Base-by-base conservation (phyloP, 1,284 basidiomycete genomes). In the Stereum hirsutum region DNA sequence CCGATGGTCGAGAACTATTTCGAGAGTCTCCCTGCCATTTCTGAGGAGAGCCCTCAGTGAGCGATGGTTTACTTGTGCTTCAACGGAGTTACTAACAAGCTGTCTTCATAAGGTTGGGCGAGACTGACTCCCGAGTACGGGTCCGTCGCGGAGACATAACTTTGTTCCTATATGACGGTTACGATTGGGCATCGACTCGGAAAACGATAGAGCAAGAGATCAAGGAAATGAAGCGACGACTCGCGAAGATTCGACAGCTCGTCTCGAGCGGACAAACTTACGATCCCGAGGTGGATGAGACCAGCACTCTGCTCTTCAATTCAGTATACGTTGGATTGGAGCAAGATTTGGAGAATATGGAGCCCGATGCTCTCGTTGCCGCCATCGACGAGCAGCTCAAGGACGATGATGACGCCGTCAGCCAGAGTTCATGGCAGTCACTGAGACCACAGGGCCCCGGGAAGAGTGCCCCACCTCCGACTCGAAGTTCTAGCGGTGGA, bases 161-260 rank as follows among this genome's bases (percentile, higher is more conserved):
- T 0, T 55, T 96, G 26, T 71, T 81, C 46, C 69, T 98, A 5
- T 86, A 94, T 56, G 89, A 93, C 46, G 93, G 95, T 1, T 99
- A 93, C 55, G 96, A 99, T 57, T 99, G 95, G 93, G 62, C 62
- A 1, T 71, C 75, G 31, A 99, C 95, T 2, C 81, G 93, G 38
- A 82, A 76, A 58, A 78, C 78, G 5, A 90, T 99, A 42, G 89
- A 96, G 58, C 81, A 89, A 39, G 88, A 94, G 58, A 77, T 89
- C 45, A 91, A 86, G 57, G 81, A 86, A 26, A 90, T 99, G 65
- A 79, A 91, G 39, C 79, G 81, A 42, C 81, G 81, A 20, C 73
- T 99, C 33, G 84, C 89, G 39, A 92, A 89, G 62, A 96, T 99
- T 55, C 75, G 88, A 41, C 95, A 99, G 61, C 71, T 99, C 2